Base-by-base conservation (phyloP, 306 rosid genomes). In the Lathyrus oleraceus region DNA sequence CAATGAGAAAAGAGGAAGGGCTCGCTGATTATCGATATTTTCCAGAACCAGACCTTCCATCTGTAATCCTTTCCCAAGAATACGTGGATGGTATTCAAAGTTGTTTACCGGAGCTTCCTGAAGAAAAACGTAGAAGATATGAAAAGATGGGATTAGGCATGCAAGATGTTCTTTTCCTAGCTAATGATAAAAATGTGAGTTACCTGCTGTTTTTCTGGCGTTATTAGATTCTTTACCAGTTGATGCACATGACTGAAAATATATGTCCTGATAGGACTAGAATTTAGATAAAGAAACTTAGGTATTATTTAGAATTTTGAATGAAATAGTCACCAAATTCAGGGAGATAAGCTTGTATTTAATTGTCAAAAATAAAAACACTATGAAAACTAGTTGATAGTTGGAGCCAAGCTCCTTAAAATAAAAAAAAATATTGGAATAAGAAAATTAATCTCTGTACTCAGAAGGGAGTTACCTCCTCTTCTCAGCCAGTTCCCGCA, bases 1-100 rank as follows among this genome's bases (percentile, higher is more conserved):
- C 96, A 71, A 94, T 94, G 98, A 94, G 98, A 88, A 90, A 87
- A 81, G 88, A 94, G 79, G 95, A 94, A 87, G 96, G 98, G 65
- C 97, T 94, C 58, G 82, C 99, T 71, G 99, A 94, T 87, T 94
- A 94, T 80, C 86, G 91, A 81, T 94, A 94, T 84, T 91, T 88
- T 79, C 99, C 99, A 53, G 97, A 94, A 79, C 97, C 96, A 65
- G 98, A 94, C 79, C 97, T 91, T 71, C 97, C 95, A 6, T 87
- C 84, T 35, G 96, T 90, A 78, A 78, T 81, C 20, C 89, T 94
- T 76, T 80, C 87, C 75, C 79, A 82, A 48, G 91, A 85, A 72
- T 91, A 85, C 73, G 88, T 94, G 69, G 88, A 91, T 77, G 68
- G 13, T 69, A 84, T 94, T 45, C 61, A 21, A 56, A 75, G 69